Evolutionary conservation across 768 basidiomycete species (phyloP).

Genomic region (Rhizopogon sp.): DNA sequence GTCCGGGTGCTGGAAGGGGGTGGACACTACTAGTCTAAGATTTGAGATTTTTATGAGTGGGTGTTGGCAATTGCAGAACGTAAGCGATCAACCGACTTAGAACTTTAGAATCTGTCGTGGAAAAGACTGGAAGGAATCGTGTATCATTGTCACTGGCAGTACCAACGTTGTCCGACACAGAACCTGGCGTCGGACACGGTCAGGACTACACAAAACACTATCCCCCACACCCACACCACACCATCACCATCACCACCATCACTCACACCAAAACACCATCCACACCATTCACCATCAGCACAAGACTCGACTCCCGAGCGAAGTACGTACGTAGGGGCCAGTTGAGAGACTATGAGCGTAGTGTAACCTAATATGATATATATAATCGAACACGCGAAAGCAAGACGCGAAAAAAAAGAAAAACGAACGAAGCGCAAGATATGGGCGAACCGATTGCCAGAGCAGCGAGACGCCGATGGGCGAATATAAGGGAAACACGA

Average conservation of each 20-base stretch:
- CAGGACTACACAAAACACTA: slow-evolving; percentile 1
- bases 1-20: too few species aligned
- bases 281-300: slow-evolving; percentile 15
- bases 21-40: too few species aligned
- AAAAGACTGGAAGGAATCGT: background rate
- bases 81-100: too few species aligned
- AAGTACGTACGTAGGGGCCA: slow-evolving; percentile 13
- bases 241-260: slow-evolving; percentile 9
- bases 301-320: slow-evolving; percentile 3
- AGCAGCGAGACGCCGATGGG: slow-evolving; percentile 5
- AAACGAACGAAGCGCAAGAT: slow-evolving; percentile 3
- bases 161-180: background rate
- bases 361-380: slow-evolving; percentile 25
- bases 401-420: slow-evolving; percentile 6
- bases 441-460: slow-evolving; percentile 6
- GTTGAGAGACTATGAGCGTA: slow-evolving; percentile 11
- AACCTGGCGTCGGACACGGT: background rate
- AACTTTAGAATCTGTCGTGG: too few species aligned
- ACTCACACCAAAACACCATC: slow-evolving; percentile 7
- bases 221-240: slow-evolving; percentile 3
- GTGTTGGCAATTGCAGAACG: too few species aligned
- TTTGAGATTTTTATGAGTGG: too few species aligned
- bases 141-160: background rate
- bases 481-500: slow-evolving; percentile 8
- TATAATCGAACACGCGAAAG: slow-evolving; percentile 22